phyloP scores from a whole-genome alignment of 257 asterid genomes.

The Henckelia pumila region DNA sequence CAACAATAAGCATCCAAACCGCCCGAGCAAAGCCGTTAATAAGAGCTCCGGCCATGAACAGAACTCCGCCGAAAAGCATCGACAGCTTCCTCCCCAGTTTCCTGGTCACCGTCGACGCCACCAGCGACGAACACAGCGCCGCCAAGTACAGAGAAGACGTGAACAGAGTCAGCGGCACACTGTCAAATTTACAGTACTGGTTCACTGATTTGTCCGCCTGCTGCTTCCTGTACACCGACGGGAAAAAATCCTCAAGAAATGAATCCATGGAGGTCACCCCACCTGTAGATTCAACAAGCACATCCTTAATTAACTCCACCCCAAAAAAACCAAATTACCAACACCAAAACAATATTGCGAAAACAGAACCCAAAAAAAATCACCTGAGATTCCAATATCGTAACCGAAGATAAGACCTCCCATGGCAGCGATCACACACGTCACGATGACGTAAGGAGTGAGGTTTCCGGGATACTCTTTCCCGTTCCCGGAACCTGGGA shows the following conservation, averaged over 20 bases:
- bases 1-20: slow-evolving; percentile 21
- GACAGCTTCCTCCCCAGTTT: slow-evolving; percentile 18
- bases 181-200: slow-evolving; percentile 18
- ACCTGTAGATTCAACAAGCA: neutral
- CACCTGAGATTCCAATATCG: neutral
- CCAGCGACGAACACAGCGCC: slow-evolving; percentile 19
- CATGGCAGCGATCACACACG: neutral
- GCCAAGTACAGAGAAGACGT: slow-evolving; percentile 25
- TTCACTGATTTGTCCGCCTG: slow-evolving; percentile 13
- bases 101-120: slow-evolving; percentile 19
- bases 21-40: slow-evolving; percentile 16
- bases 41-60: slow-evolving; percentile 14
- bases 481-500: neutral
- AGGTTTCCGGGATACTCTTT: neutral
- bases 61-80: slow-evolving; percentile 16
- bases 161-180: slow-evolving; percentile 19
- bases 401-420: neutral
- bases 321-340: too few species aligned
- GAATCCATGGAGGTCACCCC: slow-evolving; percentile 26
- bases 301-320: neutral
- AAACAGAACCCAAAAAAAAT: neutral
- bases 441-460: neutral
- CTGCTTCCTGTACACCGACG: slow-evolving; percentile 14
- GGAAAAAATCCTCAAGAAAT: slow-evolving; percentile 12
- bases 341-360: neutral